Evolutionary conservation across 352 stramenopile genomes (phyloP), one percentile per base, ranked within the genome.

Genomic region (Phytophthora meadii): DNA sequence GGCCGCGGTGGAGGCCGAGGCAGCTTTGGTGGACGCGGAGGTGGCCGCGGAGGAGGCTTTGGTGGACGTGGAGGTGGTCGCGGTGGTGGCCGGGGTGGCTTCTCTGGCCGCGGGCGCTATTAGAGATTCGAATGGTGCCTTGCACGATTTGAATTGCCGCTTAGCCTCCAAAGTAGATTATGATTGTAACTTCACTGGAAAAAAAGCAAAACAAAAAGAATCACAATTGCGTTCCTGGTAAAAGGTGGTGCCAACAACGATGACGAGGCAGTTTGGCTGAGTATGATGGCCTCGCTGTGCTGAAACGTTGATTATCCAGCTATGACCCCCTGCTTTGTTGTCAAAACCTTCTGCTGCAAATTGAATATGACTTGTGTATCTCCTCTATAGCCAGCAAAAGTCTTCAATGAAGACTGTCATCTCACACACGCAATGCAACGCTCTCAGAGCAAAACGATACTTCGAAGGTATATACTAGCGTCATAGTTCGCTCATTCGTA

Each of bases 111-210:
- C 61, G 68, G 68, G 17, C 57, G 68, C 37, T 72, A 64, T 67
- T 75, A 75, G 55, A 68, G 51, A 54, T n/a, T 51, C 9, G 46
- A 39, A 44, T 50, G 15, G 32, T 15, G 30, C 40, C 40, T 5
- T 36, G 30, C 9, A 36, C 30, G 14, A 36, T 36, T 36, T 36
- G 30, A 36, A 14, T 36, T 36, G 30, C 30, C n/a, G 37, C 42
- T 66, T 79, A 84, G 57, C 64, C 61, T 73, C 62, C 59, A 67
- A 68, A 61, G 64, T 82, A 82, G 71, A 79, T 76, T 78, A 78
- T 82, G 53, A 74, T 65, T 68, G 67, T 75, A 69, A 68, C 51
- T 68, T 71, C 62, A 61, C 62, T 68, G 62, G 46, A 54, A 72
- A 70, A 61, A 53, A 54, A 67, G 14, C 17, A 61, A 58, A 67